phyloP scores from a whole-genome alignment of 768 basidiomycete species.

The Dacryopinax spathularia region DNA sequence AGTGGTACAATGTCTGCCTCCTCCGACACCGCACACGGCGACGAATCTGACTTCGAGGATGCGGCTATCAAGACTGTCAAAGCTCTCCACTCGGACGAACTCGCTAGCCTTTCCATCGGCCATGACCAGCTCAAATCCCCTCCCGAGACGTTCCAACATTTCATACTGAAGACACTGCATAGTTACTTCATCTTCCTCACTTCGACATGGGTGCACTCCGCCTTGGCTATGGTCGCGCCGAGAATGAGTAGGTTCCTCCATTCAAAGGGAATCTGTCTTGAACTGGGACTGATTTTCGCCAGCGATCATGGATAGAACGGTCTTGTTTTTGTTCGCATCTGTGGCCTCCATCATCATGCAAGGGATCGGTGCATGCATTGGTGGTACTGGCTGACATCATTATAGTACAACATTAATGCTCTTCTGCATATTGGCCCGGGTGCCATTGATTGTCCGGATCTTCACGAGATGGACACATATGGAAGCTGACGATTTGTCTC shows the following conservation, averaged over 20 bases:
- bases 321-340: slow-evolving; percentile 13
- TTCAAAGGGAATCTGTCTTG: too few species aligned
- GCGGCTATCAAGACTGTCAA: neutral
- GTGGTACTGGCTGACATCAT: neutral
- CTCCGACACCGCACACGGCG: neutral
- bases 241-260: neutral
- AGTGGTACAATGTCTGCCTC: neutral
- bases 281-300: neutral
- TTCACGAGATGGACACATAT: slow-evolving; percentile 11
- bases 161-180: neutral
- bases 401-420: slow-evolving; percentile 8
- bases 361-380: neutral
- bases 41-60: neutral
- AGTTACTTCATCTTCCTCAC: neutral
- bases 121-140: neutral
- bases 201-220: neutral
- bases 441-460: slow-evolving; percentile 8
- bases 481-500: slow-evolving; percentile 10
- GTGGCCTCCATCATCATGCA: slow-evolving; percentile 13
- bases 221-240: neutral
- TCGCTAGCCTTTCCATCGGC: neutral
- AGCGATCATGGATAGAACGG: slow-evolving; percentile 14
- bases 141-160: neutral
- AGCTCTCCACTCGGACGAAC: neutral
- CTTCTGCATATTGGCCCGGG: slow-evolving; percentile 12